Evolutionary conservation across 1,284 basidiomycete genomes (phyloP).

Genomic region (Leccinum griseonigrum): DNA sequence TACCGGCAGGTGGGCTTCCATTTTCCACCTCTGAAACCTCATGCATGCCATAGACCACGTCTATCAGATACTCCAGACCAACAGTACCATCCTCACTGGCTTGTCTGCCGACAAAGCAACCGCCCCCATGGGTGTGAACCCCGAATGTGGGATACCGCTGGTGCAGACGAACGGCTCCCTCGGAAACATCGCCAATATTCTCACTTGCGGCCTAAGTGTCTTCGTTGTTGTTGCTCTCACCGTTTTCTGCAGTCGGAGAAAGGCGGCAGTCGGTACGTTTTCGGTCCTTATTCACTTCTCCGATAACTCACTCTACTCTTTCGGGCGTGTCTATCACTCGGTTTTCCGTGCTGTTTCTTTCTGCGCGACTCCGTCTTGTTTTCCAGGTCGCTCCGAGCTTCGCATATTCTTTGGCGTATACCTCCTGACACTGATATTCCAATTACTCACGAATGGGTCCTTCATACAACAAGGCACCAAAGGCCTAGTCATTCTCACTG

Average conservation of each 20-base stretch:
- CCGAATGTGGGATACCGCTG: conserved; percentile 52
- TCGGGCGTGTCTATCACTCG: not conserved
- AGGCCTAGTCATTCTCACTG: conserved; percentile 66
- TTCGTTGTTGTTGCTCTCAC: conserved; percentile 51
- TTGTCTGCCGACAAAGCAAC: conserved; percentile 39
- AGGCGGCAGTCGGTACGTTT: conserved; percentile 42
- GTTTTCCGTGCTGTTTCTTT: not conserved
- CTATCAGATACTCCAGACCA: conserved; percentile 36
- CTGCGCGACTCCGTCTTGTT: conserved; percentile 6
- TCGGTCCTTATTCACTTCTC: not conserved
- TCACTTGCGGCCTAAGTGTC: conserved; percentile 62
- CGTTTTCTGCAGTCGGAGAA: conserved; percentile 41
- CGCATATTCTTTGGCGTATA: conserved; percentile 64
- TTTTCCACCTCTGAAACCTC: not conserved
- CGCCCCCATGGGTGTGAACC: conserved; percentile 59
- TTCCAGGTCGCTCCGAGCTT: conserved; percentile 65
- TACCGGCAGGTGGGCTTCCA: conserved; percentile 51
- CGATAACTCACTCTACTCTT: not conserved
- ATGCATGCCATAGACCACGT: conserved; percentile 10
- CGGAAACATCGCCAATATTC: conserved; percentile 73
- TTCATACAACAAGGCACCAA: conserved; percentile 73
- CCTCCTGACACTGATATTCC: conserved; percentile 69
- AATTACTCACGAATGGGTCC: conserved; percentile 76
- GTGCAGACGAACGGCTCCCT: conserved; percentile 49
- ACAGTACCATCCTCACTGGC: conserved; percentile 35